Base-by-base conservation (phyloP, 768 basidiomycete genomes). In the Rhizopogon vulgaris region DNA sequence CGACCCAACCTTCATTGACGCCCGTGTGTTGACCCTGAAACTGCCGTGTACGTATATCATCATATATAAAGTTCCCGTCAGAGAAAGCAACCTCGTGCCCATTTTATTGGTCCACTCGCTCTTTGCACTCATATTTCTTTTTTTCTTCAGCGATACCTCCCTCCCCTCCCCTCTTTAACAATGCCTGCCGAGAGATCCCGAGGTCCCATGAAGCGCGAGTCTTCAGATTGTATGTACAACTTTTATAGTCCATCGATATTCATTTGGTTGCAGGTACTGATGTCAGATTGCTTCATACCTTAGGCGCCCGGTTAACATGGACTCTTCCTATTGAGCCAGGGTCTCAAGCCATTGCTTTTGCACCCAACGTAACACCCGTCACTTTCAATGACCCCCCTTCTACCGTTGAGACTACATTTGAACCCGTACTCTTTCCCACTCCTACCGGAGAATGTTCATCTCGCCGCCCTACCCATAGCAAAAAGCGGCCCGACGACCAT, bases 401-500 rank as follows among this genome's bases (percentile, higher is more conserved):
- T 12, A 63, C 73, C 7, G 61, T 71, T 24, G 68, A 74, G 14
- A 59, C 70, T 25, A 52, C 56, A 41, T 69, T 71, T 38, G 72
- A 80, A 48, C 73, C 77, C 15, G 68, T 80, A 34, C 74, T 86
- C 60, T 87, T 87, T 71, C 82, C 84, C 17, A 75, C 78, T 22
- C 53, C 71, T 40, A 52, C 68, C n/a, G 54, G 69, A 34, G 68
- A 64, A 8, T 47, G 36, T 38, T 55, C 66, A 18, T 58, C 75
- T 34, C 75, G 76, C 36, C 76, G 75, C 38, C 65, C 73, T 6
- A 75, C 77, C 0, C 86, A 87, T 59, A 72, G 77, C 42, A 85
- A 81, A 73, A 85, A 86, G 70, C 85, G 84, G 63, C 78, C 80
- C 12, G 79, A 82, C 25, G 79, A 85, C 56, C 85, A 90, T 64